phyloP scores from a whole-genome alignment of 164 flowering plant genomes.

The Macadamia tetraphylla region DNA sequence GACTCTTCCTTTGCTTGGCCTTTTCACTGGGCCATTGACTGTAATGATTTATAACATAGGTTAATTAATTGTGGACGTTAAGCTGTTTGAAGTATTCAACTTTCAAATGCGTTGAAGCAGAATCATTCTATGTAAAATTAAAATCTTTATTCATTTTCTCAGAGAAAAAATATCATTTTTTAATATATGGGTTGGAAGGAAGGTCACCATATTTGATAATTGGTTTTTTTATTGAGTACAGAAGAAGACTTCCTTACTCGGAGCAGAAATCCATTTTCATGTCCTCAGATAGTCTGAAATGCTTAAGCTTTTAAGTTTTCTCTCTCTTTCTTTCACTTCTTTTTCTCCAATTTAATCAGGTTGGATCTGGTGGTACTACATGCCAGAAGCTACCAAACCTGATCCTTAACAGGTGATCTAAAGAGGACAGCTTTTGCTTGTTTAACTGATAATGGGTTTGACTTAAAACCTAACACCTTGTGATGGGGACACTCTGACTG shows the following conservation, averaged over 20 bases:
- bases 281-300: background rate
- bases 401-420: conserved; percentile 4
- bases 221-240: background rate
- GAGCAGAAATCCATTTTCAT: background rate
- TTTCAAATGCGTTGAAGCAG: background rate
- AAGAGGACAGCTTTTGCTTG: too few relatives aligned
- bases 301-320: background rate
- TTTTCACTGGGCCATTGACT: background rate
- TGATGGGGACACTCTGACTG: background rate
- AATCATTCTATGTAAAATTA: background rate
- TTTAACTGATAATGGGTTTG: background rate
- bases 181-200: background rate
- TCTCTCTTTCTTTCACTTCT: background rate
- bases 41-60: background rate
- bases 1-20: background rate
- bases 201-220: background rate
- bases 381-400: conserved; percentile 13
- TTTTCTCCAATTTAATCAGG: background rate
- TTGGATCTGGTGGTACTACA: conserved; percentile 8
- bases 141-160: too few relatives aligned
- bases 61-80: background rate
- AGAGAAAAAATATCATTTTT: background rate
- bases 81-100: background rate
- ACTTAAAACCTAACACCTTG: conserved; percentile 1
- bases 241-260: background rate